Evolutionary conservation across 192 early-diverging fungal species (phyloP), one percentile per base, ranked within the genome.

Genomic region (Backusella tuberculispora): DNA sequence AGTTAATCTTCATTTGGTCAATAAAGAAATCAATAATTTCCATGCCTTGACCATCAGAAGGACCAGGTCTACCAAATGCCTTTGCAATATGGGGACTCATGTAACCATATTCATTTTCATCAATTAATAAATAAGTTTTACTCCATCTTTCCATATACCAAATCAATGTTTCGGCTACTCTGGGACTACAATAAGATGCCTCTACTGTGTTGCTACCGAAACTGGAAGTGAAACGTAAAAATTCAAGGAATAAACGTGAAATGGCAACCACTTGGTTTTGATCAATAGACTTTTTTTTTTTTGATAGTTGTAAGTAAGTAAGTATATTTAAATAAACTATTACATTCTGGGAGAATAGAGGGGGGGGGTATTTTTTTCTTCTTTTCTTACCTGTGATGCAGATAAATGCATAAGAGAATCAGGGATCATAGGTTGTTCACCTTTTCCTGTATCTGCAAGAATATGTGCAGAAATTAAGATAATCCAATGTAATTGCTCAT

Each of bases 71-170:
- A 8, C 89, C 88, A 75, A 90, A 95, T 6, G 88, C 78, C 34
- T 81, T 75, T 21, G 85, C 72, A 21, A 95, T 71, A 64, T 82
- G 84, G 8, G 79, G 81, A 69, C 88, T 90, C 71, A 15, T 80
- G 66, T 72, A 77, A 24, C 77, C 45, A 78, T 92, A 92, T 34
- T 93, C 85, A 8, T 81, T 77, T 56, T 83, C 82, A 45, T 88
- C 82, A 14, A 89, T 60, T 65, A 95, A 89, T 6, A 95, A 72
- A 74, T 93, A 95, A 1, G 92, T 88, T 44, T 83, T 83, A 21
- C 83, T 80, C 94, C 94, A 95, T 12, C 94, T 80, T 67, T 92
- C 88, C 24, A 92, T 73, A 78, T 91, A 95, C 88, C 90, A 92
- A 47, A 93, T 83, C 17, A 94, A 74, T 4, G 91, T 91, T 53